Evolutionary conservation across 108 stramenopile genomes (phyloP), one percentile per base, ranked within the genome.

Genomic region (Parmales sp.): DNA sequence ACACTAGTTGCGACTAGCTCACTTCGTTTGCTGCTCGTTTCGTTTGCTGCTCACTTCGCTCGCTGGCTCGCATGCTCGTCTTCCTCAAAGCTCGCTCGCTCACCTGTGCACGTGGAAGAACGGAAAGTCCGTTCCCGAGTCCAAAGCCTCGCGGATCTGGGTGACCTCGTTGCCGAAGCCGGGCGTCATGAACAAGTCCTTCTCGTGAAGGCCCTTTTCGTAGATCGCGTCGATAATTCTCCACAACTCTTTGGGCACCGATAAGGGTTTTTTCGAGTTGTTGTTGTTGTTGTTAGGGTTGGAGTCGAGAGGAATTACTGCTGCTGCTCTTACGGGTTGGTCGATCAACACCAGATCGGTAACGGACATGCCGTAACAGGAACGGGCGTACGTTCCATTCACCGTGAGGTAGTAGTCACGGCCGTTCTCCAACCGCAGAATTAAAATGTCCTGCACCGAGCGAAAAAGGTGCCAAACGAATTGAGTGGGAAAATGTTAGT

Each of bases 231-330:
- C 95, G 39, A 98, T 82, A 49, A 97, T 80, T 22, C 96, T 76
- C 94, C 93, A 97, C 20, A 97, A 68, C 72, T 97, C 95, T 74
- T 95, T 96, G 5, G 98, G 98, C 38, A 99, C 82, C 66, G 88
- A 87, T 65, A 95, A 77, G 54, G 54, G 36, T 4, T 5, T 16
- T 5, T 28, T 28, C 1, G 54, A 34, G 54, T 60, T 28, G n/a
- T 9, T 6, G 77, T 90, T n/a, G 54, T 28, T 34, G 26, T 5
- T 16, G 28, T 28, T 28, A 3, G 54, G 54, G 54, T 60, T 28
- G n/a, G 6, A 19, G 77, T 90, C 89, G 68, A 90, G 73, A 0
- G 90, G 90, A 11, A 92, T 73, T n/a, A 74, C 78, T 20, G 88
- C 86, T 37, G 93, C 88, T n/a, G 74, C 78, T 20, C 89, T 86